Evolutionary conservation across 73 alveolate genomes (phyloP).

Genomic region (Paramecium bursaria): DNA sequence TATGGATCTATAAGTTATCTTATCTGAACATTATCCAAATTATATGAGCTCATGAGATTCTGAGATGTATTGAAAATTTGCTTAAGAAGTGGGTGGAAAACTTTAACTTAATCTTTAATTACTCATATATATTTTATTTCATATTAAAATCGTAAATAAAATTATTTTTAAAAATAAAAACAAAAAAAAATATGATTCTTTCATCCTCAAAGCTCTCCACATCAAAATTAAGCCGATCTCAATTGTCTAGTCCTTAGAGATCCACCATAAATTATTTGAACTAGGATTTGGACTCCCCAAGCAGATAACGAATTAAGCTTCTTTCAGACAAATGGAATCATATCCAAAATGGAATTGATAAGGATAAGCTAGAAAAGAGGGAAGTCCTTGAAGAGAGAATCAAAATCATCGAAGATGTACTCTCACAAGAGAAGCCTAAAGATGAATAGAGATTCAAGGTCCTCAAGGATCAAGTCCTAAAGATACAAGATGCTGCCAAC

Average conservation of each 20-base stretch:
- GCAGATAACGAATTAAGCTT: conserved; percentile 36
- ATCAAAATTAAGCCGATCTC: conserved; percentile 2
- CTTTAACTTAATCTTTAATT: conserved; percentile 43
- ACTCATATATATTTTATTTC: neutral
- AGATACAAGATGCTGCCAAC: conserved; percentile 46
- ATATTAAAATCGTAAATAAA: neutral
- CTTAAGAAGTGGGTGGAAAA: conserved; percentile 58
- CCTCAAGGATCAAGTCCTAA: conserved; percentile 40
- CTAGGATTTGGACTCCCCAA: conserved; percentile 55
- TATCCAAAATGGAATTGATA: conserved; percentile 57
- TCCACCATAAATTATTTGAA: conserved; percentile 46
- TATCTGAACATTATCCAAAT: conserved; percentile 1
- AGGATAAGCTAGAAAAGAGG: conserved; percentile 51
- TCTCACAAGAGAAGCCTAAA: conserved; percentile 27
- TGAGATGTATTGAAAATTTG: conserved; percentile 44
- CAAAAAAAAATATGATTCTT: conserved; percentile 41
- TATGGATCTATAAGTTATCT: conserved; percentile 24
- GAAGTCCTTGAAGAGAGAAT: conserved; percentile 59
- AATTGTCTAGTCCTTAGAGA: conserved; percentile 56
- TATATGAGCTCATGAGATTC: conserved; percentile 18
- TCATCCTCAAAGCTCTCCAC: conserved; percentile 51
- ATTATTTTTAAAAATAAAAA: neutral
- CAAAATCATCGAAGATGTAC: conserved; percentile 46
- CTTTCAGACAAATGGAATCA: conserved; percentile 59
- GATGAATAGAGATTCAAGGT: conserved; percentile 57